phyloP scores from a whole-genome alignment of 176 grass and related monocot genomes.

The Pharus latifolius region DNA sequence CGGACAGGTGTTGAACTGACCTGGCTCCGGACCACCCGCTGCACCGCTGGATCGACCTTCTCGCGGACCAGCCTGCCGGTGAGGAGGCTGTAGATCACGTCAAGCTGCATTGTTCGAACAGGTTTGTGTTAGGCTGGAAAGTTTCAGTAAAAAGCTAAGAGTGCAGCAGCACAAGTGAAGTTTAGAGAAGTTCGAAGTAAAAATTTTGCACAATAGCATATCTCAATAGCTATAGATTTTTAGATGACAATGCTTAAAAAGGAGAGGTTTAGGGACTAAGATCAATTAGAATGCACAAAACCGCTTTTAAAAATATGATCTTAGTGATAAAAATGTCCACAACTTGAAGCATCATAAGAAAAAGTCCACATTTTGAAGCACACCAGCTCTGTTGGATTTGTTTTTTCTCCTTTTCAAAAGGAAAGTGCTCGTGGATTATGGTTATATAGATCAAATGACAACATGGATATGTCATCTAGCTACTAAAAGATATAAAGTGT shows the following conservation, averaged over 20 bases:
- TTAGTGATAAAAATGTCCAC: no score
- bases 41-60: constrained; percentile 79
- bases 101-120: constrained; percentile 32
- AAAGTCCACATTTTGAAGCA: no score
- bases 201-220: background rate
- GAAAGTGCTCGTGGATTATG: background rate
- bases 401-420: background rate
- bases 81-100: constrained; percentile 68
- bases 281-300: background rate
- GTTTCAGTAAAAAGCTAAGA: background rate
- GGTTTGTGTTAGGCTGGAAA: background rate
- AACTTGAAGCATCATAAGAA: no score
- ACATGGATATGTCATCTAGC: background rate
- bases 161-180: background rate
- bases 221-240: background rate
- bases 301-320: background rate
- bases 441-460: background rate
- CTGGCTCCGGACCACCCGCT: constrained; percentile 72
- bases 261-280: no score
- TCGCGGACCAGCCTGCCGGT: constrained; percentile 69
- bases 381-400: no score
- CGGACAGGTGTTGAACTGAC: constrained; percentile 1
- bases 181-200: background rate
- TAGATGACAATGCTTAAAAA: no score
- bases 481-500: background rate